Percentiles rank a stretch among this genome's conserved stretches.
Conservation (phyloP, 2,329 filamentous ascomycete genomes). For the Chalara sp. region DNA sequence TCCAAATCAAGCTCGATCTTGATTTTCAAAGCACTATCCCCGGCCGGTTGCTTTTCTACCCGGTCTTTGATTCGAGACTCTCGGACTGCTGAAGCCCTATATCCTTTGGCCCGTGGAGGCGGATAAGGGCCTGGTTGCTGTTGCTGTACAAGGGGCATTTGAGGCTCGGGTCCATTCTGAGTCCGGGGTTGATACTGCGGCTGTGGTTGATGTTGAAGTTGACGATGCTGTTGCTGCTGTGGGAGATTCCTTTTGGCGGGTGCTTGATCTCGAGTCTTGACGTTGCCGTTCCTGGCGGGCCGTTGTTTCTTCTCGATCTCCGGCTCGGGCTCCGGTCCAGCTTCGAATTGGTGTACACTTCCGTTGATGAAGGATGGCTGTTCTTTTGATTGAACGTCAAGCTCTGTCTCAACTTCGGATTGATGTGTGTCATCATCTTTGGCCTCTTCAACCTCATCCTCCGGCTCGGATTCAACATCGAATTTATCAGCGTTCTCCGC, state of each 20-base stretch:
- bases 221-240: not conserved
- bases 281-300: not conserved
- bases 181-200: too few relatives aligned
- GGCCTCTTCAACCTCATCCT: too few relatives aligned
- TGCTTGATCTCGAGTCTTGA: not conserved
- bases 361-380: not conserved
- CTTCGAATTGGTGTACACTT: not conserved
- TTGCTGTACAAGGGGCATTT: too few relatives aligned
- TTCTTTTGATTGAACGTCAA: not conserved
- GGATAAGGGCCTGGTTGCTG: not conserved
- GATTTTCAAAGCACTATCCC: conserved; percentile 33
- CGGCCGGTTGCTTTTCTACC: conserved; percentile 25
- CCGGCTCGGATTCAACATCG: too few relatives aligned
- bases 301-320: not conserved
- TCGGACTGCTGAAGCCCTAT: conserved; percentile 11
- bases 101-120: not conserved
- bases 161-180: too few relatives aligned
- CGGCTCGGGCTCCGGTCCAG: not conserved
- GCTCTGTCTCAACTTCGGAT: not conserved
- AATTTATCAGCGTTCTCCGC: too few relatives aligned
- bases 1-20: conserved; percentile 35
- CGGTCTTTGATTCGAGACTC: conserved; percentile 33
- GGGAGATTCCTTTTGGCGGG: not conserved
- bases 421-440: too few relatives aligned
- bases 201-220: not conserved